Conservation (phyloP, 2,329 filamentous ascomycete genomes). For the Camillea tinctor region DNA sequence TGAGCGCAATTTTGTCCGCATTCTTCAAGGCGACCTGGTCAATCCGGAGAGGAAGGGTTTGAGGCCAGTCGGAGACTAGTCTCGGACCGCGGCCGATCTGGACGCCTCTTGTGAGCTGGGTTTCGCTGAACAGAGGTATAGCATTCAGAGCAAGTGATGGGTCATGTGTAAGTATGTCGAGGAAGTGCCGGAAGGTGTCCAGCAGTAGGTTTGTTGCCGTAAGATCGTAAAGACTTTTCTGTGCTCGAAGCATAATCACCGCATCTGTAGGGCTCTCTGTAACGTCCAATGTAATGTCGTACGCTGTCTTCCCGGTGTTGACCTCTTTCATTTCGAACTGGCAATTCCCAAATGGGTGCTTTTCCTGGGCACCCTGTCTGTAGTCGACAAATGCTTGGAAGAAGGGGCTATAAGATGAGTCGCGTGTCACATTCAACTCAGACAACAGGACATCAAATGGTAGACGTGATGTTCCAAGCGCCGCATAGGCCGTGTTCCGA, state of each 20-base stretch:
- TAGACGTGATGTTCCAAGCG: constrained; percentile 38
- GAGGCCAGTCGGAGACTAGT: constrained; percentile 13
- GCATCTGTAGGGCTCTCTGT: constrained; percentile 13
- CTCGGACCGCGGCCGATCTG: constrained; percentile 1
- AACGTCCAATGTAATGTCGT: constrained; percentile 25
- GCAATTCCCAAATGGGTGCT: constrained; percentile 25
- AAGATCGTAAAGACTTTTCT: constrained; percentile 21
- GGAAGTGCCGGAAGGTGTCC: constrained; percentile 16
- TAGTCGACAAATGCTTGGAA: constrained; percentile 51
- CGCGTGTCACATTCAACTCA: constrained; percentile 40
- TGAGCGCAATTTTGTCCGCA: constrained; percentile 8
- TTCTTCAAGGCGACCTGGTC: constrained; percentile 8
- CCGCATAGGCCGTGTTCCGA: constrained; percentile 13
- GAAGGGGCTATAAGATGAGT: constrained; percentile 39
- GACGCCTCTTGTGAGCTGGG: background rate
- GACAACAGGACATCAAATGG: constrained; percentile 39
- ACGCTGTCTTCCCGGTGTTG: constrained; percentile 16
- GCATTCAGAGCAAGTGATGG: background rate
- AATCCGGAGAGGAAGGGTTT: constrained; percentile 15
- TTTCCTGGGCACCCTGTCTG: constrained; percentile 32
- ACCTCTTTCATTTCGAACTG: constrained; percentile 17
- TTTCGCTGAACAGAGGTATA: background rate
- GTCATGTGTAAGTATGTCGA: constrained; percentile 6
- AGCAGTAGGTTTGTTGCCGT: constrained; percentile 8
- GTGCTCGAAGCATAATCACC: constrained; percentile 8